These are phyloP conservation scores for Austroboletus niveus DNA, from an alignment of 1,284 basidiomycete species.

Conservation along the genomic window DNA sequence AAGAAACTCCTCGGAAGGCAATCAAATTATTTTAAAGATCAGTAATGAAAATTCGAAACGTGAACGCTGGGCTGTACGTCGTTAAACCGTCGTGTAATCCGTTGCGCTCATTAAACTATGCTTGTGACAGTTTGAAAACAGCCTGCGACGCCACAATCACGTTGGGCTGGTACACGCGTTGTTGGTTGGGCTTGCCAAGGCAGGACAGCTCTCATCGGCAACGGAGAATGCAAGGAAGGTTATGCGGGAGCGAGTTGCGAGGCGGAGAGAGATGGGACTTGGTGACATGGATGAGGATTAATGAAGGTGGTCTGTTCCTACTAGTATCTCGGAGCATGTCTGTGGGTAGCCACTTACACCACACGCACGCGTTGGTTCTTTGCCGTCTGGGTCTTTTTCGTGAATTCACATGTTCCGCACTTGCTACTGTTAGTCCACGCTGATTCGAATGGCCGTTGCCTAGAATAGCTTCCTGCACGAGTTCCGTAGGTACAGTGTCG, in stretches of 20 bases:
- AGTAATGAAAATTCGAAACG: constrained; percentile 78
- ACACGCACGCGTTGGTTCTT: background rate
- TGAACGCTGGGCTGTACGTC: constrained; percentile 75
- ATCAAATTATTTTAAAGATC: constrained; percentile 59
- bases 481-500: constrained; percentile 7
- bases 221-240: constrained; percentile 40
- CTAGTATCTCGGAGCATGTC: constrained; percentile 2
- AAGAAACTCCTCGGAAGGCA: constrained; percentile 45
- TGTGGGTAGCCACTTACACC: constrained; percentile 2
- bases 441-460: constrained; percentile 1
- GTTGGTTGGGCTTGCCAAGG: constrained; percentile 65
- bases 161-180: constrained; percentile 76
- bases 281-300: constrained; percentile 31
- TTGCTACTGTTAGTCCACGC: background rate
- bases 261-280: constrained; percentile 28
- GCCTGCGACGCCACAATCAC: constrained; percentile 79
- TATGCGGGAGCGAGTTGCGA: constrained; percentile 32
- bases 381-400: background rate
- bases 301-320: background rate
- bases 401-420: constrained; percentile 9
- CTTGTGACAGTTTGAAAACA: constrained; percentile 72
- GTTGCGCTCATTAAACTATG: background rate
- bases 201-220: constrained; percentile 51
- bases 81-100: constrained; percentile 8
- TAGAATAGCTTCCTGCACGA: constrained; percentile 15